Evolutionary conservation across 1,139 yeast species (phyloP).

Genomic region (Diutina ranongensis): DNA sequence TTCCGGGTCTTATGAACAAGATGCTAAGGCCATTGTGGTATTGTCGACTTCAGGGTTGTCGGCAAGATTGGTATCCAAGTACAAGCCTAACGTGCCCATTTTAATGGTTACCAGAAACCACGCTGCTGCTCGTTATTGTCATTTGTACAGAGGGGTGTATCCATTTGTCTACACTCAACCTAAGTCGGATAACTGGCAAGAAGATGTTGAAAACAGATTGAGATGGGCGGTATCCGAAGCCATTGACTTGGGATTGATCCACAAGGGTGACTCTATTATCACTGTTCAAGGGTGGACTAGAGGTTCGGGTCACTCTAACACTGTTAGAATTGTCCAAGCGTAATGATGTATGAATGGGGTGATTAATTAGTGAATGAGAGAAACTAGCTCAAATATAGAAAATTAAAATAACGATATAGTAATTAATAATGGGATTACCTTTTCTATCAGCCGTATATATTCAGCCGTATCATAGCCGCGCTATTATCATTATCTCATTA

Average conservation of each 20-base stretch:
- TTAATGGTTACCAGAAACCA: constrained; percentile 96
- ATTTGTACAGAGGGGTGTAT: constrained; percentile 96
- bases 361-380: no score
- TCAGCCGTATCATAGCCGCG: no score
- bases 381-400: no score
- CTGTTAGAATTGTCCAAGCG: constrained; percentile 66
- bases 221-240: constrained; percentile 92
- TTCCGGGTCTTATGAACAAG: constrained; percentile 90
- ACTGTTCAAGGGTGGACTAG: constrained; percentile 99
- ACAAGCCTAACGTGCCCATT: constrained; percentile 95
- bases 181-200: constrained; percentile 80
- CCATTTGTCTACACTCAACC: constrained; percentile 77
- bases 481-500: no score
- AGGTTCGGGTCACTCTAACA: constrained; percentile 98
- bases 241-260: constrained; percentile 72
- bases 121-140: constrained; percentile 88
- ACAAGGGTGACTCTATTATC: constrained; percentile 81
- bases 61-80: constrained; percentile 92
- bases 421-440: no score
- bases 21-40: constrained; percentile 93
- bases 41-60: constrained; percentile 91
- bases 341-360: no score
- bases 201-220: constrained; percentile 91
- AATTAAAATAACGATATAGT: no score
- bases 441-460: no score